A percentile compares a stretch with the other conserved stretches of the same genome.
Evolutionary conservation across 805 yeast species (phyloP).

Genomic region (Saccharomycopsis capsularis): DNA sequence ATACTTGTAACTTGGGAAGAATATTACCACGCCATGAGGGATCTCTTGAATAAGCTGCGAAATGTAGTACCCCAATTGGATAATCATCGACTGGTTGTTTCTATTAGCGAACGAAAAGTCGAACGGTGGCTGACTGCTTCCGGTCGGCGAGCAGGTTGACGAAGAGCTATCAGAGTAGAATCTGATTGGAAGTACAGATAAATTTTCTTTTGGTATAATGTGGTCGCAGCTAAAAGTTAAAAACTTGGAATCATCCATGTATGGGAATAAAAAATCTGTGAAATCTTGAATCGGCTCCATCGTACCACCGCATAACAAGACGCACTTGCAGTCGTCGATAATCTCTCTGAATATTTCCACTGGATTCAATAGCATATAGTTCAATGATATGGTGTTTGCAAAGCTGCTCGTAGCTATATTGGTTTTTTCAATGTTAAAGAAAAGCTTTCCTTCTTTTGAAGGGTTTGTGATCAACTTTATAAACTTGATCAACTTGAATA

Average conservation of each 20-base stretch:
- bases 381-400: slow-evolving; percentile 31
- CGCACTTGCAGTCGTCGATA: slow-evolving; percentile 57
- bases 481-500: slow-evolving; percentile 62
- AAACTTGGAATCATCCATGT: slow-evolving; percentile 35
- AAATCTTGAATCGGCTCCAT: slow-evolving; percentile 86
- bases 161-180: too few species aligned
- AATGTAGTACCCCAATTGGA: slow-evolving; percentile 44
- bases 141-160: slow-evolving; percentile 24
- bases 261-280: slow-evolving; percentile 57
- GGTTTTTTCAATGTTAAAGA: slow-evolving; percentile 44
- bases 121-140: slow-evolving; percentile 27
- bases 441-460: slow-evolving; percentile 70
- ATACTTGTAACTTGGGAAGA: slow-evolving; percentile 80
- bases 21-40: slow-evolving; percentile 74
- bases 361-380: slow-evolving; percentile 76
- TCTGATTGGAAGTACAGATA: slow-evolving; percentile 46
- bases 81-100: slow-evolving; percentile 37
- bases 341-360: slow-evolving; percentile 60
- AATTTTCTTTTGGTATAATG: slow-evolving; percentile 64
- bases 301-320: slow-evolving; percentile 88
- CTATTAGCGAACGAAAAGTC: slow-evolving; percentile 69
- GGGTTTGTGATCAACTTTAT: slow-evolving; percentile 64
- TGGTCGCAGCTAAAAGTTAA: slow-evolving; percentile 71
- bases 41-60: slow-evolving; percentile 36
- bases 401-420: not conserved